Evolutionary conservation across 2,329 filamentous ascomycete genomes (phyloP), one percentile per base, ranked within the genome.

Genomic region (Shiraia bambusicola): DNA sequence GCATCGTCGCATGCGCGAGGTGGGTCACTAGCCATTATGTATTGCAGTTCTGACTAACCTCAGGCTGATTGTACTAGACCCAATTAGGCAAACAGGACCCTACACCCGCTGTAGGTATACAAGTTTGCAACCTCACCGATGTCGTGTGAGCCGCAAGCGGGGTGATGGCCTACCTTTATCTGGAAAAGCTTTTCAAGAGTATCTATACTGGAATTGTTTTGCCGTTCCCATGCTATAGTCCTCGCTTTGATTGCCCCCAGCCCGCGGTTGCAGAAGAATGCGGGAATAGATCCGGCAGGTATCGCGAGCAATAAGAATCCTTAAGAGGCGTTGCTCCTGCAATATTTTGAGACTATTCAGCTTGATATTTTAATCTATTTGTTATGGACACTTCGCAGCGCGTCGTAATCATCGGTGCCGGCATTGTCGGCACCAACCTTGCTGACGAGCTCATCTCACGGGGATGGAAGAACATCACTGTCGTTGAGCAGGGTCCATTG

Each of bases 401-500:
- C 67, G 72, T 52, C 82, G 57, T 64, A 17, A 63, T 65, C 17
- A 63, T 65, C 45, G 81, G 81, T 27, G 81, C 81, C 36, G 81
- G 81, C 34, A 83, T 84, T 42, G 81, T 84, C 43, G 81, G 81
- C 33, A 74, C 76, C 42, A 84, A 84, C 45, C 66, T 84, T 34
- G 81, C 81, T 34, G 81, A 84, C 53, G 81, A 84, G 72, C 74
- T 84, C 55, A 73, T 81, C 51, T 72, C 73, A 16, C 75, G 79
- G 55, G 82, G 82, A 70, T 84, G 81, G 80, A 75, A 61, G 39
- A 66, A 83, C 60, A 81, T 84, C 61, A 84, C 81, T 13, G 81
- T 84, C 35, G 67, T 84, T 48, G 81, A 84, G 50, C 81, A 84
- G 61, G 81, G 81, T 0, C 81, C 81, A 2, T 61, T 84, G 49